Evolutionary conservation across 345 rosid genomes (phyloP), one percentile per base, ranked within the genome.

Genomic region (Populus tremula): DNA sequence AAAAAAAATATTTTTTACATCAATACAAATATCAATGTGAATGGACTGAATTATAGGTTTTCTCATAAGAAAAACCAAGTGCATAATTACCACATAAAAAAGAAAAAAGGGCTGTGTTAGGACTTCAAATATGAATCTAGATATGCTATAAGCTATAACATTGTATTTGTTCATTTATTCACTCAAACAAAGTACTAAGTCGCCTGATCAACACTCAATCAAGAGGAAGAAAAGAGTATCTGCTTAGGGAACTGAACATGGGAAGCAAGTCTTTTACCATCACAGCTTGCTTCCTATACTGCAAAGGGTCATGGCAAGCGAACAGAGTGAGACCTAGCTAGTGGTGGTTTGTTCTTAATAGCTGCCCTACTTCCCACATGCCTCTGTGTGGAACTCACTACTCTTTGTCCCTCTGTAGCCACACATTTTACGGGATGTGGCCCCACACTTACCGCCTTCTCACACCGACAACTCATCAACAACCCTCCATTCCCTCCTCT

Each of bases 381-480:
- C 82, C 70, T 79, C 68, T 35, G 27, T 49, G 82, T 25, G 69
- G 75, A 54, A 35, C 54, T 73, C 62, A 75, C 69, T 18, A 50
- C 75, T 45, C 75, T 71, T 45, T 78, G 70, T 69, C 80, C 77
- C 64, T 72, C 77, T 7, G 16, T 14, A 3, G 68, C 68, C 82
- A 61, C 82, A 29, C 77, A 81, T 70, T 82, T 89, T 53, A 81
- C 86, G 16, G 93, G 91, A 6, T 81, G 79, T 1, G 96, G 90
- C 79, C 93, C 93, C 69, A 89, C 93, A 53, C 86, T 91, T 76
- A 87, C 94, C 14, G 96, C 93, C 88, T 93, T 91, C 89, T 91
- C 96, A 76, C 87, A 86, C 41, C 91, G 88, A 81, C 97, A 89
- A 83, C 89, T 91, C 83, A 87, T 59, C 86, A 93, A 83, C 80